A percentile compares a stretch with the other conserved stretches of the same genome.
phyloP scores from a whole-genome alignment of 2,329 filamentous ascomycete species.

The Alternaria brassicicola region DNA sequence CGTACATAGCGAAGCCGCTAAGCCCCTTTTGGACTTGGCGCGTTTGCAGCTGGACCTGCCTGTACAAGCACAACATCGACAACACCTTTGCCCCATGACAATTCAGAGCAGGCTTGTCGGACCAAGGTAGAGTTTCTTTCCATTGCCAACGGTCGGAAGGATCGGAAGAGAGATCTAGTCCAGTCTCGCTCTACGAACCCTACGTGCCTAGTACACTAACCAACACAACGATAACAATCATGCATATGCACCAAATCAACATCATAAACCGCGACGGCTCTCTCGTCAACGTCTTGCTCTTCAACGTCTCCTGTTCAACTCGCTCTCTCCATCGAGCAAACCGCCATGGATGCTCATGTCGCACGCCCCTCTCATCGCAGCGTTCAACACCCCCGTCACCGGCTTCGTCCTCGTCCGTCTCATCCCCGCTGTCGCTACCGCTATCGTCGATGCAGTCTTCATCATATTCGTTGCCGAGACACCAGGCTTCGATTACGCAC shows the following conservation, averaged over 20 bases:
- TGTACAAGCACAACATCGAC: neutral
- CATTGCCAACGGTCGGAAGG: too few species aligned
- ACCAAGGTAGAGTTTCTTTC: too few species aligned
- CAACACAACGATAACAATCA: neutral
- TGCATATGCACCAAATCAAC: neutral
- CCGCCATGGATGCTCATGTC: neutral
- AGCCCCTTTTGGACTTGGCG: neutral
- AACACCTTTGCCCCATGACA: neutral
- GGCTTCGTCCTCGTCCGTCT: too few species aligned
- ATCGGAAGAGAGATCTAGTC: too few species aligned
- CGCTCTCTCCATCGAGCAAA: neutral
- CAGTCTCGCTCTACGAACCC: too few species aligned
- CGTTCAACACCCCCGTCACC: neutral
- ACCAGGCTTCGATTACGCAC: conserved; percentile 12
- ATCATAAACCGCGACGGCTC: neutral
- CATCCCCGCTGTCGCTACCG: neutral
- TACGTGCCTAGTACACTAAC: neutral
- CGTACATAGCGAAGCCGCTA: neutral
- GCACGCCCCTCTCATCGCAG: neutral
- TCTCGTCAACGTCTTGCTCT: accelerated
- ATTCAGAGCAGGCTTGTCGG: too few species aligned
- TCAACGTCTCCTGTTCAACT: neutral
- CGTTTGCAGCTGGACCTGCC: neutral
- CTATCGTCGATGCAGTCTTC: neutral
- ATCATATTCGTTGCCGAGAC: neutral